Percentiles rank a stretch among this genome's conserved stretches.
These are phyloP conservation scores for Citrullus amarus DNA, from an alignment of 306 rosid genomes.

Conservation along the genomic window DNA sequence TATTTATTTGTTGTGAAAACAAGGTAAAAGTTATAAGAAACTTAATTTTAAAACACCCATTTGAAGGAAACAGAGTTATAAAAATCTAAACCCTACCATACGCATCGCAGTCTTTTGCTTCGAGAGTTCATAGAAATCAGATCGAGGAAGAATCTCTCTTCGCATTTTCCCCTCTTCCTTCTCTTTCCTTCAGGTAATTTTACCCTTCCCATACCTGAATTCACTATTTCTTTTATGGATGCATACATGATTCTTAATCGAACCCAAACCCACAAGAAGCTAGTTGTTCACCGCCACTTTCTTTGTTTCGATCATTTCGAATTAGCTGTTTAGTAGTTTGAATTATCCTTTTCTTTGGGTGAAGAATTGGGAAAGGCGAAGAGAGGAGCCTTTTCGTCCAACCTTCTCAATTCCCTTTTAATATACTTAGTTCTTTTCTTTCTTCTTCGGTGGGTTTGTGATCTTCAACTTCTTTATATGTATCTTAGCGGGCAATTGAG, in stretches of 20 bases:
- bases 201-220: not conserved
- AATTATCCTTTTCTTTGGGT: not conserved
- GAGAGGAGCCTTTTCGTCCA: not conserved
- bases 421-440: not conserved
- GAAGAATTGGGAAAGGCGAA: not conserved
- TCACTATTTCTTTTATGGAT: not conserved
- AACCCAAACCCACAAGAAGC: not conserved
- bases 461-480: not conserved
- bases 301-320: not conserved
- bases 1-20: too few relatives aligned
- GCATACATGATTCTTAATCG: not conserved
- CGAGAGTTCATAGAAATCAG: not conserved
- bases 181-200: not conserved
- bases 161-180: not conserved
- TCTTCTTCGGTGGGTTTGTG: not conserved
- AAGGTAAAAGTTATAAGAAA: too few relatives aligned
- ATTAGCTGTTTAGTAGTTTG: not conserved
- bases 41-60: not conserved
- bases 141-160: not conserved
- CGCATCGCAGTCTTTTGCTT: not conserved
- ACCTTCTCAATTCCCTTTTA: not conserved
- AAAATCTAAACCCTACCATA: not conserved
- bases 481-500: not conserved
- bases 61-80: not conserved
- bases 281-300: not conserved